Percentiles rank a stretch among this genome's conserved stretches.
Evolutionary conservation across 2,329 filamentous ascomycete genomes (phyloP).

Genomic region (Clonostachys rosea): DNA sequence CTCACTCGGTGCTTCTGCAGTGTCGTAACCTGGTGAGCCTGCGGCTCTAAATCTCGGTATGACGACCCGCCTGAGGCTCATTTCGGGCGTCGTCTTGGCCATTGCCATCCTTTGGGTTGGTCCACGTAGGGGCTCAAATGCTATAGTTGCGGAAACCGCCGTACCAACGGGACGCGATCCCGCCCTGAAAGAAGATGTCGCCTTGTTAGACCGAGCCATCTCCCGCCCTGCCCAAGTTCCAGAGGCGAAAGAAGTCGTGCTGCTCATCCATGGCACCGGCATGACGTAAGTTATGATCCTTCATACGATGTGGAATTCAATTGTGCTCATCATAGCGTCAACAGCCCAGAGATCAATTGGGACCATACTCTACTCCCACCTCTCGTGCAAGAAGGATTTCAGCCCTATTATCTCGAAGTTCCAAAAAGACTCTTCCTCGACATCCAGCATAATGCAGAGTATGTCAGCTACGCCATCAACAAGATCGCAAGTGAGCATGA

Average conservation of each 20-base stretch:
- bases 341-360: constrained; percentile 2
- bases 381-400: background rate
- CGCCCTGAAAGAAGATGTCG: too few species aligned
- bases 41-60: too few species aligned
- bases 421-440: constrained; percentile 1
- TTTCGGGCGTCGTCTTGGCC: too few species aligned
- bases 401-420: constrained; percentile 2
- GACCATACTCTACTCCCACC: constrained; percentile 1
- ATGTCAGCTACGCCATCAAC: constrained; percentile 1
- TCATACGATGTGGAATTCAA: too few species aligned
- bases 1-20: too few species aligned
- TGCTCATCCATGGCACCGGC: constrained; percentile 1
- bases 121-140: too few species aligned
- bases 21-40: too few species aligned
- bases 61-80: too few species aligned
- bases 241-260: background rate
- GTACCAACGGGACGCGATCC: too few species aligned
- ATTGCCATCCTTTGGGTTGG: too few species aligned
- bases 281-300: background rate
- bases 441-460: constrained; percentile 1
- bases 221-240: background rate
- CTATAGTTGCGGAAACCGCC: too few species aligned
- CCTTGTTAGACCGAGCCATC: background rate
- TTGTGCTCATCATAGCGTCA: too few species aligned
- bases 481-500: background rate